Percentiles rank a stretch among this genome's conserved stretches.
phyloP scores from a whole-genome alignment of 2,329 filamentous ascomycete genomes.

The Metarhizium sp. region DNA sequence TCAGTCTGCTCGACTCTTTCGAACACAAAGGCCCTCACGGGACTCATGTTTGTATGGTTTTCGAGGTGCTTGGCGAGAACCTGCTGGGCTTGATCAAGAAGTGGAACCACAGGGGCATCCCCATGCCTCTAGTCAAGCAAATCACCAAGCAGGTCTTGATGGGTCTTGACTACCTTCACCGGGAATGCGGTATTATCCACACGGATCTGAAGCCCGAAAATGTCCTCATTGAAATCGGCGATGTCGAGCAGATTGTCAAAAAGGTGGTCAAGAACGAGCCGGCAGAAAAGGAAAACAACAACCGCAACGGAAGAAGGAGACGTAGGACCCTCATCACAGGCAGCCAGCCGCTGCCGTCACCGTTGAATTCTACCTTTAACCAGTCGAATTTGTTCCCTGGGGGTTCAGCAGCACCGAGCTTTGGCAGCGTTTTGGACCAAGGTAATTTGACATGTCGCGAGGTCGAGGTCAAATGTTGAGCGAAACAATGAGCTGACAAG shows the following conservation, averaged over 20 bases:
- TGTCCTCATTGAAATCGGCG: conserved; percentile 95
- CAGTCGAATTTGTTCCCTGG: conserved; percentile 61
- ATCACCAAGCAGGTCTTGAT: conserved; percentile 97
- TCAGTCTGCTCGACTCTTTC: conserved; percentile 92
- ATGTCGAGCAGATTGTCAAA: conserved; percentile 97
- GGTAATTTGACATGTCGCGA: conserved; percentile 38
- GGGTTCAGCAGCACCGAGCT: conserved; percentile 60
- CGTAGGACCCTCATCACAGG: conserved; percentile 92
- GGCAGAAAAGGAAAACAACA: conserved; percentile 75
- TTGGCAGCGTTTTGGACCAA: conserved; percentile 78
- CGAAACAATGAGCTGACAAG: neutral
- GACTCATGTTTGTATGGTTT: conserved; percentile 97
- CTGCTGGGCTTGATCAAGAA: conserved; percentile 91
- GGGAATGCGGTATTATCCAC: conserved; percentile 98
- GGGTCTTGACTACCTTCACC: conserved; percentile 90
- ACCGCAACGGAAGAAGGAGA: conserved; percentile 82
- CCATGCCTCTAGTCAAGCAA: conserved; percentile 93
- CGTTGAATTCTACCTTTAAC: conserved; percentile 85
- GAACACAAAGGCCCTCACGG: conserved; percentile 97
- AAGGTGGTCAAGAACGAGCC: conserved; percentile 80
- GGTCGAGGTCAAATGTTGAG: neutral
- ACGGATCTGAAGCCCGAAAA: conserved; percentile 97
- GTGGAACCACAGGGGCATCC: conserved; percentile 96
- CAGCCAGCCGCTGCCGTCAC: conserved; percentile 90
- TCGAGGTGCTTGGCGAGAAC: conserved; percentile 95